phyloP scores from a whole-genome alignment of 2,329 filamentous ascomycete genomes.

The Cytospora mali region DNA sequence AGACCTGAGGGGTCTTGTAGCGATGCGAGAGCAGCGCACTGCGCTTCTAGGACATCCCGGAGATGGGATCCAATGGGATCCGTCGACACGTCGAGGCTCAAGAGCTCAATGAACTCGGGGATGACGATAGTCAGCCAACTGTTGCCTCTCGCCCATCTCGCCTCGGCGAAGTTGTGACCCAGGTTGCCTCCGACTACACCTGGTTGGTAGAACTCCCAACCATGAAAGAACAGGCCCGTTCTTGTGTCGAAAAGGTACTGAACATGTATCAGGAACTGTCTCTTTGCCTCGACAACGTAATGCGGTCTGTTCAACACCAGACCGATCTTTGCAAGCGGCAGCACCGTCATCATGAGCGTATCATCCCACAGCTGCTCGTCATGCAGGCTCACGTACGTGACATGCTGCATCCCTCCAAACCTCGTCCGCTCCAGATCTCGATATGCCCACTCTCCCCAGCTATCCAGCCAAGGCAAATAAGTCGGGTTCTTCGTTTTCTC shows the following conservation, averaged over 20 bases:
- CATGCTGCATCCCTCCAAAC: constrained; percentile 74
- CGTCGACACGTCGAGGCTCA: constrained; percentile 60
- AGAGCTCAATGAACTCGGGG: constrained; percentile 75
- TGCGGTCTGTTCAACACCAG: constrained; percentile 68
- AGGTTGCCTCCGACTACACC: constrained; percentile 49
- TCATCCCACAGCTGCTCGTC: constrained; percentile 81
- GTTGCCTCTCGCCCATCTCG: constrained; percentile 64
- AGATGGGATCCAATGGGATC: constrained; percentile 65
- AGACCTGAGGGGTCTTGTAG: constrained; percentile 65
- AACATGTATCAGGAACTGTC: constrained; percentile 76
- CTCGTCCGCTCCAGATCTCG: constrained; percentile 72
- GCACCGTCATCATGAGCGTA: constrained; percentile 85
- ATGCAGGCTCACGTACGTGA: constrained; percentile 72
- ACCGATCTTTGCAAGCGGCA: constrained; percentile 80
- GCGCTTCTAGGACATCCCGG: constrained; percentile 65
- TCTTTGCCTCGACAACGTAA: constrained; percentile 77
- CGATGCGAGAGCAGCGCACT: constrained; percentile 64
- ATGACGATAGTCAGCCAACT: constrained; percentile 83
- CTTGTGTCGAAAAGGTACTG: constrained; percentile 76
- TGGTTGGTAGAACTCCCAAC: constrained; percentile 66
- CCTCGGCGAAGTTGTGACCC: constrained; percentile 63
- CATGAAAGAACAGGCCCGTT: constrained; percentile 78
- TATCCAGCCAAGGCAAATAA: constrained; percentile 76
- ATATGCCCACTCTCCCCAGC: constrained; percentile 83
- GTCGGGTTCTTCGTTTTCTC: constrained; percentile 70